phyloP scores from a whole-genome alignment of 108 stramenopile species.

The Asterionellopsis glacialis region DNA sequence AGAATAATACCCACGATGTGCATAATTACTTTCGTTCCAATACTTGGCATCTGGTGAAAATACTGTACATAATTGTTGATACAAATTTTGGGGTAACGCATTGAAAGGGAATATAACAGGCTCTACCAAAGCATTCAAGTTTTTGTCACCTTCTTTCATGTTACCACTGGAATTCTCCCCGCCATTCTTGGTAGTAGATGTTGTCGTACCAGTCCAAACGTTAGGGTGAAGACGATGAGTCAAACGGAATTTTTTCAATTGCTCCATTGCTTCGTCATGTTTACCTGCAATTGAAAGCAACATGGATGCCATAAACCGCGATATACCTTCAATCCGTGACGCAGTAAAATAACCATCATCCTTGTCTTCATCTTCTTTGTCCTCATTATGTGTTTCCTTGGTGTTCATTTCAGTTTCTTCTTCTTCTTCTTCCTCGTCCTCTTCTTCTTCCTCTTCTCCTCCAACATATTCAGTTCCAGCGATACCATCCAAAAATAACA shows the following conservation, averaged over 20 bases:
- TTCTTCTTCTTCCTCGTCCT: constrained; percentile 25
- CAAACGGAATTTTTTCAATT: constrained; percentile 54
- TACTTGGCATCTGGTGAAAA: constrained; percentile 65
- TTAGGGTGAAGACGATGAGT: constrained; percentile 85
- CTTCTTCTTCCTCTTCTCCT: constrained; percentile 31
- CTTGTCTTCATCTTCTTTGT: constrained; percentile 14
- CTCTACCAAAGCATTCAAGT: not conserved
- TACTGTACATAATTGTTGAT: constrained; percentile 44
- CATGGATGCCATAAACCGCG: constrained; percentile 81
- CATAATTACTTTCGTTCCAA: constrained; percentile 76
- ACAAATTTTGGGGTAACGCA: constrained; percentile 51
- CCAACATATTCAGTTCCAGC: constrained; percentile 51
- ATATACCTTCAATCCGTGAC: constrained; percentile 67
- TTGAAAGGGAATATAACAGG: constrained; percentile 1
- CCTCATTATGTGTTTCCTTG: too few species aligned
- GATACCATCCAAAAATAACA: constrained; percentile 65
- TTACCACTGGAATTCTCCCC: too few species aligned
- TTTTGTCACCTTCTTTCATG: too few species aligned
- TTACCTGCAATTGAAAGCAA: constrained; percentile 44
- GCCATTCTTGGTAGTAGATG: constrained; percentile 4
- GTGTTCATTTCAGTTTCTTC: constrained; percentile 16
- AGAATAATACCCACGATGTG: constrained; percentile 73
- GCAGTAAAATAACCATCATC: constrained; percentile 35
- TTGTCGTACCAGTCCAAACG: constrained; percentile 47
- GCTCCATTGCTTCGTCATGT: constrained; percentile 53